Evolutionary conservation across 2,329 filamentous ascomycete genomes (phyloP), one percentile per base, ranked within the genome.

Genomic region (Periconia macrospinosa): DNA sequence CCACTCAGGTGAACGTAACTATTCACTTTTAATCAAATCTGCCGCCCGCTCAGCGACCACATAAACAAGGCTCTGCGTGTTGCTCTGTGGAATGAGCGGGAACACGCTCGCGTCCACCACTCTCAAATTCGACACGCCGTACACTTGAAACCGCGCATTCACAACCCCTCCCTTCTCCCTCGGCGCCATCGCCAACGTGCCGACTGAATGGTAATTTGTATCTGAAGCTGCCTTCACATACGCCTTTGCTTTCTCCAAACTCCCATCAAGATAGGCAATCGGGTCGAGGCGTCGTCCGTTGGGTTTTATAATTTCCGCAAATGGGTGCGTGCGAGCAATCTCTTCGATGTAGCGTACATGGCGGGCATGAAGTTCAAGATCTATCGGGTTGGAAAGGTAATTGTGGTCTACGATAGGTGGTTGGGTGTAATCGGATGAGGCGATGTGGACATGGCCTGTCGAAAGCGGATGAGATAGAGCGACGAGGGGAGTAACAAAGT

Each of bases 381-480:
- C 23, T 10, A 76, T 54, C 0, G 76, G 74, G 49, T 80, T 73
- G 8, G 69, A 67, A 17, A 79, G 62, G 30, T 76, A 78, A 13
- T 65, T 64, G 0, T 73, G 70, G 56, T 80, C 74, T 44, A 79
- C 75, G 1, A 55, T 41, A 0, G 77, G 76, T 13, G 66, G 55
- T 2, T 54, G 66, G 1, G 57, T 52, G 0, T 69, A 61, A 45
- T 75, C 62, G 0, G 70, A 23, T 3, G 74, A 77, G 0, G 46
- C 30, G 33, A 74, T 68, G 43, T 37, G 33, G 3, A 37, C 72
- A 69, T 1, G 60, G 1, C 70, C 72, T 0, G 68, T 66, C 0
- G 68, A 72, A 47, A 73, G 68, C 1, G 75, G 75, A 44, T 75
- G 69, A 13, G 55, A 56, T 5, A 65, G 47, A 7, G 51, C 48